Conservation (phyloP, 305 asterid species). For the Stenogyne calaminthoides region DNA sequence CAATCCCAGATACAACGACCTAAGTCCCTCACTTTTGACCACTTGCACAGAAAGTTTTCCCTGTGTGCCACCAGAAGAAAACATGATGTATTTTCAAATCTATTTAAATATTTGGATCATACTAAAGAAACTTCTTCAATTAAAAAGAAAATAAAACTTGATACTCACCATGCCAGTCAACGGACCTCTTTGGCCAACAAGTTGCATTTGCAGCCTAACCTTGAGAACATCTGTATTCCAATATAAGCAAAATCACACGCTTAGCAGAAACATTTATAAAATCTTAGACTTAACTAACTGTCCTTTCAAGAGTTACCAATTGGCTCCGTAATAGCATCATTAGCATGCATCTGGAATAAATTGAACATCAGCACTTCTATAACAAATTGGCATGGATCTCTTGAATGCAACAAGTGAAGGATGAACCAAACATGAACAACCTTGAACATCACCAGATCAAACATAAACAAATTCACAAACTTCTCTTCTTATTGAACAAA, state of each 20-base stretch:
- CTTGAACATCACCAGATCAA: neutral
- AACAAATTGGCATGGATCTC: conserved; percentile 1
- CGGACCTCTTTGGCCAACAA: conserved; percentile 90
- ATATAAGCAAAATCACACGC: conserved; percentile 33
- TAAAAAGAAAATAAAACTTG: conserved; percentile 18
- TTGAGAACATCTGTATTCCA: conserved; percentile 84
- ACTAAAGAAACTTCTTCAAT: conserved; percentile 7
- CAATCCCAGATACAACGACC: conserved; percentile 86
- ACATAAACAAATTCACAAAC: conserved; percentile 1
- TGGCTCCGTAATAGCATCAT: neutral
- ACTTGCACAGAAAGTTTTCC: conserved; percentile 73
- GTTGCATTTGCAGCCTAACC: conserved; percentile 99
- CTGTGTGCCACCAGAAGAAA: conserved; percentile 43
- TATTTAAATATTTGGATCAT: neutral
- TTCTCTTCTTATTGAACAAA: neutral
- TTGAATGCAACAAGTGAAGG: neutral
- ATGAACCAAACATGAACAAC: neutral
- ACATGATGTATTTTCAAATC: conserved; percentile 5
- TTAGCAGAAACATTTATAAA: neutral
- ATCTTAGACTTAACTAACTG: neutral
- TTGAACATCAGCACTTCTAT: neutral
- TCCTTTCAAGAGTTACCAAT: neutral
- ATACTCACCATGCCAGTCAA: conserved; percentile 81
- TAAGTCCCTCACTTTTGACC: conserved; percentile 72
- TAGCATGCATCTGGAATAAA: neutral